These are phyloP conservation scores for Escovopsis weberi DNA, from an alignment of 2,329 filamentous ascomycete species.

Conservation along the genomic window DNA sequence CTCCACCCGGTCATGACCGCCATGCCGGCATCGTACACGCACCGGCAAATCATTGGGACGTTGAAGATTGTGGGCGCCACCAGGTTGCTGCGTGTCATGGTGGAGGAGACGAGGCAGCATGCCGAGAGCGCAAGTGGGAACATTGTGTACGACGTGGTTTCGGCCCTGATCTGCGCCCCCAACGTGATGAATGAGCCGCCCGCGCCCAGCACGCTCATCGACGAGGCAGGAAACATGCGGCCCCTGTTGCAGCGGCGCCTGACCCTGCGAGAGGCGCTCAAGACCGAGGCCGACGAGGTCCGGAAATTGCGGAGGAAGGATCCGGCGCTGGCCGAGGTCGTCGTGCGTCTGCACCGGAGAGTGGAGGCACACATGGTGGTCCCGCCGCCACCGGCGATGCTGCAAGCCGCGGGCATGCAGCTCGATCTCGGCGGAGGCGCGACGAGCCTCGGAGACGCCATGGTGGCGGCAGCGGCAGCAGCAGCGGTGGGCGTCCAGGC, in stretches of 20 bases:
- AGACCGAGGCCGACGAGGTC: constrained; percentile 42
- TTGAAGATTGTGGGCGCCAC: constrained; percentile 47
- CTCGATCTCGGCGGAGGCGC: constrained; percentile 26
- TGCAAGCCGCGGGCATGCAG: constrained; percentile 26
- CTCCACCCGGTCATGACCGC: constrained; percentile 38
- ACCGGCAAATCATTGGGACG: constrained; percentile 51
- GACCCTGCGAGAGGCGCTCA: constrained; percentile 46
- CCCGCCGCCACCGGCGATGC: constrained; percentile 25
- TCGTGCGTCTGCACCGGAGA: constrained; percentile 46
- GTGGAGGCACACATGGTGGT: constrained; percentile 50
- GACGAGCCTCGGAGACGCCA: constrained; percentile 23
- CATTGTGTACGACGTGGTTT: constrained; percentile 53
- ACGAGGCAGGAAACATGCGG: constrained; percentile 21
- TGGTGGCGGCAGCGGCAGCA: constrained; percentile 28
- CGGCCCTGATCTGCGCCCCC: constrained; percentile 54
- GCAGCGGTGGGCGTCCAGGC: constrained; percentile 25
- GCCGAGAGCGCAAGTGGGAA: constrained; percentile 43
- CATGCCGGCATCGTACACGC: constrained; percentile 54
- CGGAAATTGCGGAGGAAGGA: constrained; percentile 42
- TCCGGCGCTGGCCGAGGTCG: constrained; percentile 40
- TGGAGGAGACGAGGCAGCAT: constrained; percentile 53
- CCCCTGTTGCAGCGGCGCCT: constrained; percentile 30
- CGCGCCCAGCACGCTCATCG: constrained; percentile 16
- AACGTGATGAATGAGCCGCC: constrained; percentile 33
- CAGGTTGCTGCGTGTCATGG: constrained; percentile 43